Percentiles rank a stretch among this genome's conserved stretches.
Evolutionary conservation across 1,284 basidiomycete genomes (phyloP).

Genomic region (Xerocomus minutiporus): DNA sequence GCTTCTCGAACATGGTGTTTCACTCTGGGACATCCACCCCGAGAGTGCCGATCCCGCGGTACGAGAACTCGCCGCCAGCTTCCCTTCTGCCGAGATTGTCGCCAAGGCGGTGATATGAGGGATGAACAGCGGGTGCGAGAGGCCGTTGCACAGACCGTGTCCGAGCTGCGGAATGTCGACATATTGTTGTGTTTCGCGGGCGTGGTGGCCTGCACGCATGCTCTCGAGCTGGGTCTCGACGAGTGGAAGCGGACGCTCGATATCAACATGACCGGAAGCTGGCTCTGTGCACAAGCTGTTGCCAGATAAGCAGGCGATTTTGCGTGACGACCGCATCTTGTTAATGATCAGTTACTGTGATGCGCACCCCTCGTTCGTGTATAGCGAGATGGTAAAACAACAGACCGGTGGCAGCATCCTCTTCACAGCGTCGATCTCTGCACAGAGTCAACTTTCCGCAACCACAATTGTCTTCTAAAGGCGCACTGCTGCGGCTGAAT

Average conservation of each 20-base stretch:
- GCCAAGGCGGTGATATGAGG: constrained; percentile 38
- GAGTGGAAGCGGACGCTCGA: constrained; percentile 39
- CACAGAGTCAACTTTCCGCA: constrained; percentile 40
- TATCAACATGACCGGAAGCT: constrained; percentile 40
- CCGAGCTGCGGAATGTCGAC: constrained; percentile 33
- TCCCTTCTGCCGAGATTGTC: constrained; percentile 34
- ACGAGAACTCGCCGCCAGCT: constrained; percentile 29
- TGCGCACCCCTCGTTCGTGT: not conserved
- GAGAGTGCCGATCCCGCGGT: constrained; percentile 23
- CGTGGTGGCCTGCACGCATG: constrained; percentile 34
- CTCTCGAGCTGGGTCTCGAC: constrained; percentile 28
- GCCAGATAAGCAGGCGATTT: constrained; percentile 30
- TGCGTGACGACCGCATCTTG: not conserved
- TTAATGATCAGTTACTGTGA: not conserved
- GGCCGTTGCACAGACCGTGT: constrained; percentile 29
- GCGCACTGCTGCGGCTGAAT: constrained; percentile 23
- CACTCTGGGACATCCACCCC: constrained; percentile 36
- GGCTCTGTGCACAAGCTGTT: constrained; percentile 38
- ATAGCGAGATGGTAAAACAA: constrained; percentile 39
- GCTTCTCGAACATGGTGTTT: constrained; percentile 42
- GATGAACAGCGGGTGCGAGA: constrained; percentile 28
- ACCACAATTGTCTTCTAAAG: constrained; percentile 35
- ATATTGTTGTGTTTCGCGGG: constrained; percentile 42
- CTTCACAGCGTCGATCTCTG: constrained; percentile 42
- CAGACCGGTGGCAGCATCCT: constrained; percentile 39